Evolutionary conservation across 352 stramenopile species (phyloP).

Genomic region (Globisporangium canariense): DNA sequence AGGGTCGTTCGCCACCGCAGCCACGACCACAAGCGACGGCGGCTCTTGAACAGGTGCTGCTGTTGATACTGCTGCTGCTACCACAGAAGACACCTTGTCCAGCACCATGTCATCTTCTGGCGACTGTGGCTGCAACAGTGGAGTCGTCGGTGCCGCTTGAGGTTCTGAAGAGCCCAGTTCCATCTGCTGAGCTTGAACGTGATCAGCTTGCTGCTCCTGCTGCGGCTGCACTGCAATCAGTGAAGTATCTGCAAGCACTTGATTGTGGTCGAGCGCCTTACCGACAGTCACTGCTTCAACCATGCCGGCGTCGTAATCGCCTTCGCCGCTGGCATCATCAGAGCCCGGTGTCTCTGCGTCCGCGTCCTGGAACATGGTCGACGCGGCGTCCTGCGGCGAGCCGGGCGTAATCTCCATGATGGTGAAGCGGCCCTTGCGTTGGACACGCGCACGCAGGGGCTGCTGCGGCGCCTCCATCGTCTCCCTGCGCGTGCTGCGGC

Average conservation of each 20-base stretch:
- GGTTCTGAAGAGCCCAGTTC: not conserved
- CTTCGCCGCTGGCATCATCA: not conserved
- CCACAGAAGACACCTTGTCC: not conserved
- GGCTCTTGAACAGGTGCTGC: not conserved
- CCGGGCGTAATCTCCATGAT: slow-evolving; percentile 75
- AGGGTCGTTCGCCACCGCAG: not conserved
- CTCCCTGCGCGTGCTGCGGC: not conserved
- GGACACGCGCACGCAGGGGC: slow-evolving; percentile 39
- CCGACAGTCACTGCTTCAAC: not conserved
- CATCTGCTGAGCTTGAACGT: not conserved
- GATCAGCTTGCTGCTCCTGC: not conserved
- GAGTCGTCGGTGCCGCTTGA: not conserved
- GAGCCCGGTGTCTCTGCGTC: slow-evolving; percentile 3
- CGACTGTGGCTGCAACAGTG: not conserved
- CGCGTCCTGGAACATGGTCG: slow-evolving; percentile 24
- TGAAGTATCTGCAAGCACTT: not conserved
- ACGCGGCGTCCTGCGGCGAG: slow-evolving; percentile 35
- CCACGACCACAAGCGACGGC: not conserved
- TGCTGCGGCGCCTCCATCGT: slow-evolving; percentile 35
- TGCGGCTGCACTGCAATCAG: not conserved
- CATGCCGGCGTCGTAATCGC: not conserved
- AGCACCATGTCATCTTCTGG: not conserved
- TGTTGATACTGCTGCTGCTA: not conserved
- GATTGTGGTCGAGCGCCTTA: not conserved
- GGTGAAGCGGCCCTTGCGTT: slow-evolving; percentile 78